Evolutionary conservation across 306 rosid genomes (phyloP).

Genomic region (Spatholobus suberectus): DNA sequence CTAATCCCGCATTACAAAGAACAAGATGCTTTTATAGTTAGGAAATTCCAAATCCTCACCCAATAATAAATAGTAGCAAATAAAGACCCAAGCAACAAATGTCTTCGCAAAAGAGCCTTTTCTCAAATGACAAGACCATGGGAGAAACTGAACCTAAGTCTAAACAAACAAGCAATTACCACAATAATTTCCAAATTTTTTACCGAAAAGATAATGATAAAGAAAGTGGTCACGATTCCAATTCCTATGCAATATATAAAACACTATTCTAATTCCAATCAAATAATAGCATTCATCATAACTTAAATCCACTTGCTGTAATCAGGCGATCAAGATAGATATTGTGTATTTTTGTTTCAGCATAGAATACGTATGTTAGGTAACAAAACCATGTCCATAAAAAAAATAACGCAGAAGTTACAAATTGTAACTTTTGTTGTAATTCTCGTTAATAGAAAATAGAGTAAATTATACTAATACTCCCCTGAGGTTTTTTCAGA

Average conservation of each 20-base stretch:
- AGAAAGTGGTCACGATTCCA: background rate
- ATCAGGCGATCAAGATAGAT: background rate
- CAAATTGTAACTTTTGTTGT: no score
- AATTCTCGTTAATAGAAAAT: no score
- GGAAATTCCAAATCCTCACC: background rate
- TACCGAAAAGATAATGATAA: background rate
- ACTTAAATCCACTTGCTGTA: background rate
- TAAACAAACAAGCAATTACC: background rate
- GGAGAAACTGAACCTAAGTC: background rate
- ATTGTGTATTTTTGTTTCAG: no score
- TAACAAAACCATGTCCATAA: no score
- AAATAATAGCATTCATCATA: constrained; percentile 1
- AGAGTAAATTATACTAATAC: no score
- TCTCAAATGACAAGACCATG: background rate
- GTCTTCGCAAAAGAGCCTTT: background rate
- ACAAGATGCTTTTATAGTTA: background rate
- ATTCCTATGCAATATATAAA: background rate
- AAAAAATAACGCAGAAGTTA: no score
- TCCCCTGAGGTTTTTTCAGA: no score
- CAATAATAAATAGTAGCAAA: background rate
- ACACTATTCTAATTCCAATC: background rate
- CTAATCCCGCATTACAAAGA: background rate
- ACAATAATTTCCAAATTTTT: background rate
- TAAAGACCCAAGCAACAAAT: background rate
- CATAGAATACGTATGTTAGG: no score